Base-by-base conservation (phyloP, 1,139 yeast genomes). In the Taiozyma onychis region DNA sequence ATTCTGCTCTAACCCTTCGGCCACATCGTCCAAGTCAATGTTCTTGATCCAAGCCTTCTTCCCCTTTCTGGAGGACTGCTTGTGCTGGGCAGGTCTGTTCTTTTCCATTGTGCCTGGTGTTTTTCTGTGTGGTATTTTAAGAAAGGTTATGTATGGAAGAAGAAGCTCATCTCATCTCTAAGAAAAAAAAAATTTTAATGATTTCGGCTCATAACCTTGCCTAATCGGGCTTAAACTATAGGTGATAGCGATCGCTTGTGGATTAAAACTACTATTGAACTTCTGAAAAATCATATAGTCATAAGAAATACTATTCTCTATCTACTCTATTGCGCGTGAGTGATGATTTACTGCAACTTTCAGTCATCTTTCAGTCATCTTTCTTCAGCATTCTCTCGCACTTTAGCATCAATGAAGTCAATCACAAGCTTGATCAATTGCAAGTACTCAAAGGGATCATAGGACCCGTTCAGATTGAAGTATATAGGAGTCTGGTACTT, bases 41-140 rank as follows among this genome's bases (percentile, higher is more conserved):
- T 93, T 88, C 70, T 93, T 93, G 68, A 97, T 84, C 99, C 99
- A 93, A 7, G 98, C 87, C 66, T 78, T 84, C 75, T 88, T 91
- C 48, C 97, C 96, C 73, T 93, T 93, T 62, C 98, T 79, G 7
- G 97, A 88, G 8, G 85, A 67, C 68, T 89, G 97, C 43, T 64
- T 70, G 54, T 70, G 71, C 52, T 74, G 77, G 16, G 73, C 61
- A 18, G 81, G 81, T 63, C 76, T 70, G 48, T 66, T 65, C 7
- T 60, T 59, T 55, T 67, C 67, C 72, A 68, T 69, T 39, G 18
- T 39, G 18, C 3, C 18, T 37, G 22, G 39, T 37, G 9, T 16
- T 16, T 5, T 3, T n/a, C 18, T 32, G 10, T 4, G 13, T 24
- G 26, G 26, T 24, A 18, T 24, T 24, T 5, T 24, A 24, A 3